Evolutionary conservation across 2,329 filamentous ascomycete genomes (phyloP).

Genomic region (Sordariomycetes sp.): DNA sequence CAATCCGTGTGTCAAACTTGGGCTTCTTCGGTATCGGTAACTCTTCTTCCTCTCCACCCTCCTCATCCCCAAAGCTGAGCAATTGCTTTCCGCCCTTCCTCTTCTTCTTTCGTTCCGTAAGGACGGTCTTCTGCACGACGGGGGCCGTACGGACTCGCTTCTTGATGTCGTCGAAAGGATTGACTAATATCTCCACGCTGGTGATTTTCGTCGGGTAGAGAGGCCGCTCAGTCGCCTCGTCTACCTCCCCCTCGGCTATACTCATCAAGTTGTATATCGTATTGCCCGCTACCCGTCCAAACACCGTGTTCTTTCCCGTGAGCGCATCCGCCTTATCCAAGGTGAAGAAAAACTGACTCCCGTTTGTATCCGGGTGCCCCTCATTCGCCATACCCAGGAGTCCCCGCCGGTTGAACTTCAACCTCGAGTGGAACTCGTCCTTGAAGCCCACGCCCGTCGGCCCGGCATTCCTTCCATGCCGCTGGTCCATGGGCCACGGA

Average conservation of each 20-base stretch:
- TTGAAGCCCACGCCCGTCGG: constrained; percentile 47
- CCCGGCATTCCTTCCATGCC: constrained; percentile 47
- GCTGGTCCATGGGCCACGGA: constrained; percentile 55
- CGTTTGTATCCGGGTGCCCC: constrained; percentile 64
- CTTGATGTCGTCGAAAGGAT: constrained; percentile 73
- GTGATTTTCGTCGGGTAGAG: constrained; percentile 75
- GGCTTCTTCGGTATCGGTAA: constrained; percentile 43
- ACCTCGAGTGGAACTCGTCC: constrained; percentile 82
- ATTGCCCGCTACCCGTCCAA: constrained; percentile 82
- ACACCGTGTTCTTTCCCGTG: constrained; percentile 82
- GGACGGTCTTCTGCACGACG: constrained; percentile 13
- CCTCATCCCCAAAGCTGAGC: constrained; percentile 65
- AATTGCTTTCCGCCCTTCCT: constrained; percentile 64
- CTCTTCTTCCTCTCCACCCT: constrained; percentile 39
- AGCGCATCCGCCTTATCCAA: constrained; percentile 75
- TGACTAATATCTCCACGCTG: constrained; percentile 61
- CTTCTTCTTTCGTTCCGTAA: constrained; percentile 41
- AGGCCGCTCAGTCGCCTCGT: constrained; percentile 67
- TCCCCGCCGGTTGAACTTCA: constrained; percentile 87
- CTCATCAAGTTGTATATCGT: constrained; percentile 94
- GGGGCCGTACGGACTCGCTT: constrained; percentile 33
- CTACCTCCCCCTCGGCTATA: constrained; percentile 78
- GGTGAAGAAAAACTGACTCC: constrained; percentile 96
- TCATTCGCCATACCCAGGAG: constrained; percentile 95
- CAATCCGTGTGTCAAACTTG: constrained; percentile 67